Evolutionary conservation across 331 rosid species (phyloP).

Genomic region (Malus hybrid): DNA sequence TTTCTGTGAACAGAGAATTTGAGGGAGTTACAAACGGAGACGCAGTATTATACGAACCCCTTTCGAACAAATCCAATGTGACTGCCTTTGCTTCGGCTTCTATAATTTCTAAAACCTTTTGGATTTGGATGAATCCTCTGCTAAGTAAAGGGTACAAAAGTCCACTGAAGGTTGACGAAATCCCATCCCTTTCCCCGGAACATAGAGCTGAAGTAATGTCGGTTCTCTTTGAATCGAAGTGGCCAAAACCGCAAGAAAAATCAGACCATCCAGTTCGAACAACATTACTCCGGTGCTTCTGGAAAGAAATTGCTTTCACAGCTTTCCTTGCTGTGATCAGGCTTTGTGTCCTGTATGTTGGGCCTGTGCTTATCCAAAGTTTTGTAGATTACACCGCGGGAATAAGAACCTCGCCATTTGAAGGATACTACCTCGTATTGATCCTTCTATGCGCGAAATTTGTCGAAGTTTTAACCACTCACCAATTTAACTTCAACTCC

Average conservation of each 20-base stretch:
- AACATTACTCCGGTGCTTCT: conserved; percentile 62
- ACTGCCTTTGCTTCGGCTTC: conserved; percentile 79
- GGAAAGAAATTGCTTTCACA: conserved; percentile 61
- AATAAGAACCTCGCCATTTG: conserved; percentile 50
- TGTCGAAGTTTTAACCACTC: conserved; percentile 56
- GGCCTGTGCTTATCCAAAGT: conserved; percentile 65
- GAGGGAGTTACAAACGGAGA: conserved; percentile 24
- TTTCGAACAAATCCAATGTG: conserved; percentile 26
- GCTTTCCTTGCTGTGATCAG: conserved; percentile 68
- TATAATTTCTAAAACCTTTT: conserved; percentile 51
- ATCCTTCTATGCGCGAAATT: conserved; percentile 59
- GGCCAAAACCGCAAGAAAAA: conserved; percentile 70
- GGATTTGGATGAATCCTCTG: conserved; percentile 90
- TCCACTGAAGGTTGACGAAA: conserved; percentile 50
- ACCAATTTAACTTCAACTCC: conserved; percentile 81
- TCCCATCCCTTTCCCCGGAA: conserved; percentile 59
- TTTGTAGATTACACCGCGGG: conserved; percentile 73
- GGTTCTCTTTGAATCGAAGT: conserved; percentile 45
- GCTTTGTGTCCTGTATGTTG: conserved; percentile 61
- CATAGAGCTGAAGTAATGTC: conserved; percentile 79
- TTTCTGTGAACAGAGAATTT: conserved; percentile 21
- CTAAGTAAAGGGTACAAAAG: conserved; percentile 57
- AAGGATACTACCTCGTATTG: conserved; percentile 79
- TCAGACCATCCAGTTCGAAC: conserved; percentile 64
- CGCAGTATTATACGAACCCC: conserved; percentile 12